A percentile compares a stretch with the other conserved stretches of the same genome.
These are phyloP conservation scores for Globisporangium echinulatum DNA, from an alignment of 352 stramenopile genomes.

Conservation along the genomic window DNA sequence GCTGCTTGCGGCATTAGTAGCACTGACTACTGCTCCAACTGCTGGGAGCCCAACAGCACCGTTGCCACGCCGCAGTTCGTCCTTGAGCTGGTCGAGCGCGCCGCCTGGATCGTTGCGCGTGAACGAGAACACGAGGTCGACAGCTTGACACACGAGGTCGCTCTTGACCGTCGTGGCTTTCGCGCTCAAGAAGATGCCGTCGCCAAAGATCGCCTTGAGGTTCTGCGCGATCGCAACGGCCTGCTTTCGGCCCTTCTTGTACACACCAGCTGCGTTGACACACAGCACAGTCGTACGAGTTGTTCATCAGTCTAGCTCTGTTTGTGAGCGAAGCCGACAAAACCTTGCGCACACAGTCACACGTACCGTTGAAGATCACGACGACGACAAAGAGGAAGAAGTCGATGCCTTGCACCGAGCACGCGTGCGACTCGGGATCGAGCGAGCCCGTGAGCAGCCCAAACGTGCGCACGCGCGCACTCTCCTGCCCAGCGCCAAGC, in stretches of 20 bases:
- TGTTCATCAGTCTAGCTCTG: background rate
- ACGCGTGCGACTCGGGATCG: slow-evolving; percentile 70
- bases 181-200: slow-evolving; percentile 55
- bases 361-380: slow-evolving; percentile 71
- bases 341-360: background rate
- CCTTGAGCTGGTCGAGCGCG: background rate
- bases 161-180: slow-evolving; percentile 42
- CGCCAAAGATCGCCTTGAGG: slow-evolving; percentile 60
- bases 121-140: slow-evolving; percentile 73
- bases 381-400: slow-evolving; percentile 75
- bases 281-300: slow-evolving; percentile 1
- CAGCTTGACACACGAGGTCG: slow-evolving; percentile 58
- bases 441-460: slow-evolving; percentile 63
- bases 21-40: slow-evolving; percentile 1
- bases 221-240: slow-evolving; percentile 60
- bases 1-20: background rate
- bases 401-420: slow-evolving; percentile 63
- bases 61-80: background rate
- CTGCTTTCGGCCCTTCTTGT: slow-evolving; percentile 66
- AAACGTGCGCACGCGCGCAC: slow-evolving; percentile 57
- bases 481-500: slow-evolving; percentile 28
- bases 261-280: slow-evolving; percentile 35
- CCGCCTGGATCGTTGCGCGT: slow-evolving; percentile 35
- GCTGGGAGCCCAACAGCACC: background rate
- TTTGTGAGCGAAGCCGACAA: background rate